A percentile compares a stretch with the other conserved stretches of the same genome.
Conservation (phyloP, 768 basidiomycete genomes). For the Candolleomyces aberdarensis region DNA sequence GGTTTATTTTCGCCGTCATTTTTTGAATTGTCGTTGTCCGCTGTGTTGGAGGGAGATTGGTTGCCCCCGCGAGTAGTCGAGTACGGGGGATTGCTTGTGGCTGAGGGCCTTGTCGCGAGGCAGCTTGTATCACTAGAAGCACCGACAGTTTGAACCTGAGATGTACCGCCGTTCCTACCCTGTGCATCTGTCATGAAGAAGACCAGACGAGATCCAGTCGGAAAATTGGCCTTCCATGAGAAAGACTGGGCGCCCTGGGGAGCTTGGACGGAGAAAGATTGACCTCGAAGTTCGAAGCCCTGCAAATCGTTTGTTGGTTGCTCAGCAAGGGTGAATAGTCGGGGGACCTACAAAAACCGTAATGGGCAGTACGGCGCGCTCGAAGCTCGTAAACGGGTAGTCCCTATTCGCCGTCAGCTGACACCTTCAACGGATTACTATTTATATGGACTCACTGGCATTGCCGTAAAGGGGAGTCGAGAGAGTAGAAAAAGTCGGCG, state of each 20-base stretch:
- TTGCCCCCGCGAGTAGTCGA: neutral
- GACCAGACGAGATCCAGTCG: conserved; percentile 20
- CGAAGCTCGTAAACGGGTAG: conserved; percentile 22
- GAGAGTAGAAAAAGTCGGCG: conserved; percentile 23
- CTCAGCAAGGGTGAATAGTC: neutral
- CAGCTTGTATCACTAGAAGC: conserved; percentile 21
- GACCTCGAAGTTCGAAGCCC: conserved; percentile 22
- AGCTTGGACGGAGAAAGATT: conserved; percentile 19
- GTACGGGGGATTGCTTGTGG: conserved; percentile 5
- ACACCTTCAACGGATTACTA: neutral
- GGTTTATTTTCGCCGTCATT: neutral
- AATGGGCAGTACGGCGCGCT: conserved; percentile 20
- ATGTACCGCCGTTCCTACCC: conserved; percentile 22
- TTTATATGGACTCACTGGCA: conserved; percentile 22
- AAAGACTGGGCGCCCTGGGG: conserved; percentile 17
- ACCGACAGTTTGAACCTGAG: conserved; percentile 16
- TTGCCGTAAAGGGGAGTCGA: conserved; percentile 20
- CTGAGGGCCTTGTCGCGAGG: conserved; percentile 3
- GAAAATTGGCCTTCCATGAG: conserved; percentile 22
- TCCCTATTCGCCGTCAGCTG: conserved; percentile 13
- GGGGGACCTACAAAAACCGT: conserved; percentile 19
- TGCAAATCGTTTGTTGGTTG: conserved; percentile 1
- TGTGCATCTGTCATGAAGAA: conserved; percentile 23
- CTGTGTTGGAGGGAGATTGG: neutral
- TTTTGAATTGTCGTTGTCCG: neutral